Conservation (phyloP, 2,329 filamentous ascomycete genomes). For the Trematosphaeria pertusa region DNA sequence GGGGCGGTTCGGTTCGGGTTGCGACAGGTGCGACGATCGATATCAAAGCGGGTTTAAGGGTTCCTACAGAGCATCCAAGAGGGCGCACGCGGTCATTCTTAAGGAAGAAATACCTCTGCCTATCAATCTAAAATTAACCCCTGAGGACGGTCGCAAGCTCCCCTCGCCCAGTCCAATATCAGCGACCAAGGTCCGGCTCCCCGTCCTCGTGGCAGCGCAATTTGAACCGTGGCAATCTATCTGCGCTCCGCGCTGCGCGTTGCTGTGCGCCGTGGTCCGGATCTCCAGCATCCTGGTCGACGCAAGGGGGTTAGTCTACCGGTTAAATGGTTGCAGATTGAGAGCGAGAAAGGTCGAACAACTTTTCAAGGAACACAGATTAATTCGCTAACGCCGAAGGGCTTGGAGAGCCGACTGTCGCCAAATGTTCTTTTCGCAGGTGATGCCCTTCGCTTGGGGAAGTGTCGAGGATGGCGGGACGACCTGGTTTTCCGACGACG, state of each 20-base stretch:
- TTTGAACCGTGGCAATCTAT: slow-evolving; percentile 8
- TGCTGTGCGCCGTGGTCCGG: slow-evolving; percentile 1
- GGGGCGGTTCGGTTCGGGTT: neutral
- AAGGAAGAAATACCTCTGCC: slow-evolving; percentile 9
- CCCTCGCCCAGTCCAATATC: neutral
- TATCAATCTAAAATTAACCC: slow-evolving; percentile 11
- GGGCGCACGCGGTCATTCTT: slow-evolving; percentile 4
- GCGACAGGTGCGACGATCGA: neutral
- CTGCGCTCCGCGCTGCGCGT: slow-evolving; percentile 5
- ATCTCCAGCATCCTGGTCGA: slow-evolving; percentile 5
- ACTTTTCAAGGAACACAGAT: slow-evolving; percentile 9
- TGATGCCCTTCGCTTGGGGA: too few relatives aligned
- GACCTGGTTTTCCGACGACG: too few relatives aligned
- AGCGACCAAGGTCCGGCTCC: slow-evolving; percentile 11
- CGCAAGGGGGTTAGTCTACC: slow-evolving; percentile 6
- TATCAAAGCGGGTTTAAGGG: neutral
- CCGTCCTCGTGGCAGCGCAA: slow-evolving; percentile 11
- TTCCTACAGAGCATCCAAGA: neutral
- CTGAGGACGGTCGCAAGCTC: neutral
- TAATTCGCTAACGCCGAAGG: slow-evolving; percentile 6
- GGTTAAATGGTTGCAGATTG: slow-evolving; percentile 11
- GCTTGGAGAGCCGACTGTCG: neutral
- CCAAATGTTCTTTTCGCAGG: neutral
- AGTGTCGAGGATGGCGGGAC: too few relatives aligned
- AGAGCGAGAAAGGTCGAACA: slow-evolving; percentile 12